Evolutionary conservation across 352 stramenopile species (phyloP).

Genomic region (Globisporangium camurandrum): DNA sequence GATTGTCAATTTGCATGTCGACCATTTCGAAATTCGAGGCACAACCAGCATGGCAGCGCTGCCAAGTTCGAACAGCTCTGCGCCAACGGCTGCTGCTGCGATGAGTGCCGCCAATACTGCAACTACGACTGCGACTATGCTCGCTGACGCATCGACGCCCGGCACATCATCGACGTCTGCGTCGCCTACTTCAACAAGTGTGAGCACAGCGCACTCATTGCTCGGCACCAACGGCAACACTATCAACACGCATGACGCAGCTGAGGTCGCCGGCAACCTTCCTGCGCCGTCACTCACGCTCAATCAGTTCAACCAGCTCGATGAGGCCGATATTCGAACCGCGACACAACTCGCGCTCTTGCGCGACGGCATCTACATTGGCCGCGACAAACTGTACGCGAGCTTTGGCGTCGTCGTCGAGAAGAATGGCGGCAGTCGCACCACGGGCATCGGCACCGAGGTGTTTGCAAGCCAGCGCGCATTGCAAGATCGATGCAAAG

Average conservation of each 20-base stretch:
- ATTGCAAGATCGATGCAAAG: constrained; percentile 71
- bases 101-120: background rate
- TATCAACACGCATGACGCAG: too few relatives aligned
- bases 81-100: background rate
- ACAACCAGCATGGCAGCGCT: background rate
- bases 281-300: too few relatives aligned
- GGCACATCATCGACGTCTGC: background rate
- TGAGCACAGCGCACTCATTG: background rate
- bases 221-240: too few relatives aligned
- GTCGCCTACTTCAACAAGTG: background rate
- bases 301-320: constrained; percentile 41
- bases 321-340: constrained; percentile 45
- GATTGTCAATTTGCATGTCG: too few relatives aligned
- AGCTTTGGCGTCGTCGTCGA: constrained; percentile 74
- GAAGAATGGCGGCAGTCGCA: constrained; percentile 57
- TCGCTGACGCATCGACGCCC: background rate
- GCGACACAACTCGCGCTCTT: constrained; percentile 42
- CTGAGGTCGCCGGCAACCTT: too few relatives aligned
- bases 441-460: constrained; percentile 38
- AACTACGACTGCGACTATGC: too few relatives aligned
- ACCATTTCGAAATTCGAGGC: background rate
- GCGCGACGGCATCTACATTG: constrained; percentile 34
- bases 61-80: background rate
- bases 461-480: constrained; percentile 54
- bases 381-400: constrained; percentile 25